Evolutionary conservation across 2,329 filamentous ascomycete genomes (phyloP).

Genomic region (Cladophialophora exuberans): DNA sequence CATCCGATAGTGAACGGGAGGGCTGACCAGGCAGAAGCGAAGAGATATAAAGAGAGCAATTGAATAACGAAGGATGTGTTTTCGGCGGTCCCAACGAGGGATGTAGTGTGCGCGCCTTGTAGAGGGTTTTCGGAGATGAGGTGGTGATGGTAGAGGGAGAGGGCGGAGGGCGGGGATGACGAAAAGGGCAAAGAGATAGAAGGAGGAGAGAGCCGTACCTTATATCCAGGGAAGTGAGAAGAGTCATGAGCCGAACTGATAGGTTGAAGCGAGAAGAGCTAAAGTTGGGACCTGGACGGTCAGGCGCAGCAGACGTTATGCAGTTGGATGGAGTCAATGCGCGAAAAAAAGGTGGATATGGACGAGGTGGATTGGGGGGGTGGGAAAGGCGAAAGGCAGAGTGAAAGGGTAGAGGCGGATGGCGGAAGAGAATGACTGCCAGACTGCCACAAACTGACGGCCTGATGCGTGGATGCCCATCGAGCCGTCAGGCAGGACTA

Average conservation of each 20-base stretch:
- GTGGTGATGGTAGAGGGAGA: constrained; percentile 19
- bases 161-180: constrained; percentile 33
- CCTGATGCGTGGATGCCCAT: not conserved
- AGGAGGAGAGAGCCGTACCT: constrained; percentile 49
- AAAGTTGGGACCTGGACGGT: constrained; percentile 29
- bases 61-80: constrained; percentile 36
- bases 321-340: constrained; percentile 24
- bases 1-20: constrained; percentile 37
- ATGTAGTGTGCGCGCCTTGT: constrained; percentile 65
- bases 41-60: constrained; percentile 45
- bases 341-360: constrained; percentile 7
- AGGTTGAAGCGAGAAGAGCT: constrained; percentile 29
- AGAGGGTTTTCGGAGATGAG: constrained; percentile 50
- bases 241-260: constrained; percentile 27
- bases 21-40: constrained; percentile 46
- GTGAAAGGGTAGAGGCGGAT: not conserved
- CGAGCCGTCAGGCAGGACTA: not conserved
- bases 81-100: constrained; percentile 60
- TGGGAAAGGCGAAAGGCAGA: constrained; percentile 1
- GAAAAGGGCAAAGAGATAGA: constrained; percentile 51
- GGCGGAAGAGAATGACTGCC: no score
- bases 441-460: not conserved
- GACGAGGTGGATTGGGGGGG: not conserved
- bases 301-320: constrained; percentile 29
- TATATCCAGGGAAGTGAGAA: constrained; percentile 31